Evolutionary conservation across 495 filamentous ascomycete genomes (phyloP), one percentile per base, ranked within the genome.

Genomic region (Letharia lupina): DNA sequence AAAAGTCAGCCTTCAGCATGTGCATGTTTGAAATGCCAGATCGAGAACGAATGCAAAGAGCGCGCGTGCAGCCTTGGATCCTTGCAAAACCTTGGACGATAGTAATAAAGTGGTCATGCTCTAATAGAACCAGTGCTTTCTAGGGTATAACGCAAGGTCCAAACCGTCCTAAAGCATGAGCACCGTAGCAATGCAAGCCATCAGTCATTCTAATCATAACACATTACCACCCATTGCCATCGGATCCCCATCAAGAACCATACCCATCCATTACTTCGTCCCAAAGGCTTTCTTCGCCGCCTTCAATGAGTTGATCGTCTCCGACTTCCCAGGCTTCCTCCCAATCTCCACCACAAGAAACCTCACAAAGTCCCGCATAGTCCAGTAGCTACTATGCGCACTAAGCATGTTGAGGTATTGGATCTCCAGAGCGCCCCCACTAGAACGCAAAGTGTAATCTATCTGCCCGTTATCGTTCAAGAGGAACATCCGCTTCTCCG

Each of bases 371-470:
- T 98, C 94, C 65, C 82, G 81, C 69, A 87, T 85, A 13, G 83
- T 83, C 94, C 94, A 98, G 71, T 98, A 98, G 67, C 88, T 91
- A 65, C 89, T 91, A 75, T 98, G 94, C n/a, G 94, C 94, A 64
- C 91, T 89, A 66, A 98, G 76, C 93, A 98, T 98, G 69, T 95
- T 96, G 6, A 97, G 75, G 73, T 98, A 98, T 79, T 97, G 93
- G 62, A 96, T 90, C 76, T 95, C 93, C 39, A 98, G 79, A 6
- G 91, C 83, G 0, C 93, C 91, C 31, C 88, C 85, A 0, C 90
- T 89, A 54, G 89, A 89, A 54, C 84, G 84, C 5, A 98, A 76
- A 66, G 85, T 95, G 71, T 84, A 98, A 74, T 98, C 94, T 45
- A 98, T 85, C 75, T 97, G 94, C 1, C 91, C 92, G 66, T 97